A percentile compares a stretch with the other conserved stretches of the same genome.
These are phyloP conservation scores for Phanerochaete carnosa DNA, from an alignment of 768 basidiomycete genomes.

Conservation along the genomic window DNA sequence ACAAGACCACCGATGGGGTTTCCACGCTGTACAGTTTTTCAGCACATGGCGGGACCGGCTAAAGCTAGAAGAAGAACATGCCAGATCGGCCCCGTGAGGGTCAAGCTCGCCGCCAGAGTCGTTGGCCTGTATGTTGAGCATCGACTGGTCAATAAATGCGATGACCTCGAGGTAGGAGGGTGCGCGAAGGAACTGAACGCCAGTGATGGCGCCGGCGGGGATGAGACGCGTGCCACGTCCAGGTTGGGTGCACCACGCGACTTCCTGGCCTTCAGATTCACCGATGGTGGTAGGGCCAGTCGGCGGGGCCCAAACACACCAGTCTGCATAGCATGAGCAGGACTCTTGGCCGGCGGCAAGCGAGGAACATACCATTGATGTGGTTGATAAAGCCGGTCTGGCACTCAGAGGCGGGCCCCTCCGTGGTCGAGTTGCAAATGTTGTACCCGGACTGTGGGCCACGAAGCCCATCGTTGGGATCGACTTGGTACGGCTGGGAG, in stretches of 20 bases:
- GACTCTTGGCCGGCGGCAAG: too few relatives aligned
- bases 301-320: slow-evolving; percentile 64
- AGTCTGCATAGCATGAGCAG: slow-evolving; percentile 44
- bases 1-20: slow-evolving; percentile 75
- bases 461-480: slow-evolving; percentile 39
- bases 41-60: neutral
- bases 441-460: slow-evolving; percentile 67
- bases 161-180: slow-evolving; percentile 57
- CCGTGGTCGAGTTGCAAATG: slow-evolving; percentile 63
- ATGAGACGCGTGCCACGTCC: slow-evolving; percentile 72
- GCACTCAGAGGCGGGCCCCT: slow-evolving; percentile 58
- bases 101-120: slow-evolving; percentile 81
- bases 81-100: slow-evolving; percentile 67
- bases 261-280: slow-evolving; percentile 64
- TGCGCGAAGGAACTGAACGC: slow-evolving; percentile 61
- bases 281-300: slow-evolving; percentile 51
- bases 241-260: slow-evolving; percentile 76
- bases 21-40: slow-evolving; percentile 48
- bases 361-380: slow-evolving; percentile 40
- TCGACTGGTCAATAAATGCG: slow-evolving; percentile 62
- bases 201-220: slow-evolving; percentile 56
- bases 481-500: slow-evolving; percentile 42
- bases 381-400: slow-evolving; percentile 69
- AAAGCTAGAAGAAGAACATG: neutral
- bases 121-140: slow-evolving; percentile 44